Base-by-base conservation (phyloP, 2,329 filamentous ascomycete genomes). In the Chrysoporthe cubensis region DNA sequence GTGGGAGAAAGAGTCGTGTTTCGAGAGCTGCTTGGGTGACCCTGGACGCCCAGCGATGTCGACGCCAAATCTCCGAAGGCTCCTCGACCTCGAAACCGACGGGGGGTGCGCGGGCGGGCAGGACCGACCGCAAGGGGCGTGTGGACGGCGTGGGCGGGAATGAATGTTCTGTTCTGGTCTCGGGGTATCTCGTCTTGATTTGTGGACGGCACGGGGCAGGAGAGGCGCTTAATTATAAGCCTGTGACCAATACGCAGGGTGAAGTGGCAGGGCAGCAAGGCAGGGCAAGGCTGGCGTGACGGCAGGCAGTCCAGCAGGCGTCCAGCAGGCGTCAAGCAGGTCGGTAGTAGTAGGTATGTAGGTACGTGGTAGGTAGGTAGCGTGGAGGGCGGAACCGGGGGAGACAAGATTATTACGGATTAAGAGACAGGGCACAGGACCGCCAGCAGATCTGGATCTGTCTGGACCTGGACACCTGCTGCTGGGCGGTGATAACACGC, bases 21-120 rank as follows among this genome's bases (percentile, higher is more conserved):
- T 67, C 68, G 68, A 68, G 62, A 52, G 48, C 46, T 65, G 62
- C 68, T 62, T 68, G 62, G 68, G 64, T 67, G 66, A 66, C 68
- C 66, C 68, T 68, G 68, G 26, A 60, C 64, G 48, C 44, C 62
- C 46, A 26, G 56, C 48, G 13, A 60, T 42, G 26, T 56, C 50
- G 62, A 42, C 62, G 66, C 54, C 56, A 61, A 65, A 63, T 59
- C 42, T 54, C 43, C 59, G 43, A 62, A 52, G 34, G 21, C 11
- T 62, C 59, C 26, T 46, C 42, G 52, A 32, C 21, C 5, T 34
- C 21, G 21, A 32, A 54, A 54, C 42, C 48, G 61, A 63, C n/a
- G 40, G n/a, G 34, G 34, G 26, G 26, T 26, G 26, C 26, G 26
- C 26, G 26, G 26, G 26, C 26, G 26, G 26, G 26, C 26, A 26